These are phyloP conservation scores for Saturnispora zaruensis DNA, from an alignment of 805 yeast species.

Conservation along the genomic window DNA sequence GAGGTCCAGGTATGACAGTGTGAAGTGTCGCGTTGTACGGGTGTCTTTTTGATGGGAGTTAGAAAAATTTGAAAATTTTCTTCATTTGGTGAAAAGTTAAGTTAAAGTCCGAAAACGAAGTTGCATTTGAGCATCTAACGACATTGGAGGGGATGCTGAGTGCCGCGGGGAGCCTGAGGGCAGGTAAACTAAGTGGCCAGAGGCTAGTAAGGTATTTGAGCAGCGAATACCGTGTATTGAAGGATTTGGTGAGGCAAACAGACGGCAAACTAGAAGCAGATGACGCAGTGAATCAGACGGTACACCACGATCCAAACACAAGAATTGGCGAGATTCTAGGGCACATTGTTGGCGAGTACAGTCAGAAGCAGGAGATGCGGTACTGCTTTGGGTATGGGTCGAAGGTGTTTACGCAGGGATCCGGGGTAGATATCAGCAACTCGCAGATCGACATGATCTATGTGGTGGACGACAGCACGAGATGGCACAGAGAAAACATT, in stretches of 20 bases:
- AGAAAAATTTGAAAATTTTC: background rate
- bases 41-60: background rate
- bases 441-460: slow-evolving; percentile 83
- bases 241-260: background rate
- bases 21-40: background rate
- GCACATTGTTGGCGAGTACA: background rate
- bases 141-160: slow-evolving; percentile 1
- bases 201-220: background rate
- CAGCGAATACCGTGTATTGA: background rate
- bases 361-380: slow-evolving; percentile 15
- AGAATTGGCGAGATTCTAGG: background rate
- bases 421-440: slow-evolving; percentile 25
- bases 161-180: background rate
- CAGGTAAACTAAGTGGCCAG: background rate
- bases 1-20: no score
- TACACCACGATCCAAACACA: slow-evolving; percentile 4
- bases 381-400: slow-evolving; percentile 93
- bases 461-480: slow-evolving; percentile 64
- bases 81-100: background rate
- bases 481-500: slow-evolving; percentile 72
- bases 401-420: slow-evolving; percentile 77
- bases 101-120: background rate
- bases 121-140: background rate
- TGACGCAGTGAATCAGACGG: slow-evolving; percentile 1
- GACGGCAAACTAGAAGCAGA: background rate